A percentile compares a stretch with the other conserved stretches of the same genome.
phyloP scores from a whole-genome alignment of 225 moss, liverwort and hornwort genomes.

The Marchantia polymorpha region DNA sequence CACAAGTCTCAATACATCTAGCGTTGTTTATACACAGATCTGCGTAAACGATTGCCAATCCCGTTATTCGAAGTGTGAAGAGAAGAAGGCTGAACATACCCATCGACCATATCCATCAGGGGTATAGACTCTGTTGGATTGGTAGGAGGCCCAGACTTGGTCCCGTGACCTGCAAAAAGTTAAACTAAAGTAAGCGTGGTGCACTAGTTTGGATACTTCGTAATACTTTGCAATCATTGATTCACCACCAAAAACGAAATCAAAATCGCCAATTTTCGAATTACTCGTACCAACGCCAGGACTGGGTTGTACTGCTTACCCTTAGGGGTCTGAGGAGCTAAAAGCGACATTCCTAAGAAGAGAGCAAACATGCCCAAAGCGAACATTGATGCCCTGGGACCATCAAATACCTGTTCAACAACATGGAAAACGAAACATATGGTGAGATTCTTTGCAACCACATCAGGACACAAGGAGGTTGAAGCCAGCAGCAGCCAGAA shows the following conservation, averaged over 20 bases:
- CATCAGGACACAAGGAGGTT: neutral
- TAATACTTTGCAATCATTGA: neutral
- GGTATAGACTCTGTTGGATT: slow-evolving; percentile 66
- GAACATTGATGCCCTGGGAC: slow-evolving; percentile 85
- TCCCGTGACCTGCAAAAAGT: slow-evolving; percentile 53
- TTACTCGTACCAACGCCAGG: too few relatives aligned
- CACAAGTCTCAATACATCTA: neutral
- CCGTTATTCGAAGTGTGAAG: neutral
- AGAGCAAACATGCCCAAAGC: slow-evolving; percentile 79
- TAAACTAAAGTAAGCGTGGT: slow-evolving; percentile 27
- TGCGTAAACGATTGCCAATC: neutral
- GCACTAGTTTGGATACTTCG: neutral
- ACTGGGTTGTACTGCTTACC: slow-evolving; percentile 40
- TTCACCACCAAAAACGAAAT: slow-evolving; percentile 20
- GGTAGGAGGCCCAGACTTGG: slow-evolving; percentile 52
- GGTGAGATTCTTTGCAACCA: neutral
- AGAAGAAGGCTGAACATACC: slow-evolving; percentile 46
- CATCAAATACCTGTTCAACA: slow-evolving; percentile 73
- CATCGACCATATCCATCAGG: slow-evolving; percentile 64
- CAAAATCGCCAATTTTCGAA: too few relatives aligned
- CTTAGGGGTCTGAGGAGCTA: slow-evolving; percentile 84
- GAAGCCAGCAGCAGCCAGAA: neutral
- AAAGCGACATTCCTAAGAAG: slow-evolving; percentile 93
- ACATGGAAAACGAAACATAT: neutral
- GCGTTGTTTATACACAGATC: neutral